These are phyloP conservation scores for Colletotrichum phormii DNA, from an alignment of 2,329 filamentous ascomycete genomes.

Conservation along the genomic window DNA sequence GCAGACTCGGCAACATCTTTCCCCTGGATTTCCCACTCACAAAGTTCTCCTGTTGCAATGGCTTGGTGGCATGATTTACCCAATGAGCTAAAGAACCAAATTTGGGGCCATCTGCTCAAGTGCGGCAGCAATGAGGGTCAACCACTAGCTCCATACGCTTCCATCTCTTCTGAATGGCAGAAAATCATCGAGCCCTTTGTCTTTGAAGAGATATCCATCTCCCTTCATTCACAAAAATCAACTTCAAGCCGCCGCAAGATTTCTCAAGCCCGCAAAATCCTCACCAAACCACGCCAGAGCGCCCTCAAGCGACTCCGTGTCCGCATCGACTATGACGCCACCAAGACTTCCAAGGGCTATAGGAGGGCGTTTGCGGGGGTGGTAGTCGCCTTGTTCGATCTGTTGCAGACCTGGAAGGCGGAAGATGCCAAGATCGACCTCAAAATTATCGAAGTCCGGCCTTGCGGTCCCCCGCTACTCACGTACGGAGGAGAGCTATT, in stretches of 20 bases:
- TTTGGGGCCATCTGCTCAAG: neutral
- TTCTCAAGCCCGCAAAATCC: neutral
- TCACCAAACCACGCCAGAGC: neutral
- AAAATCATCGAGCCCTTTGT: neutral
- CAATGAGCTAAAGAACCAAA: neutral
- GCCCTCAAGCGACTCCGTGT: neutral
- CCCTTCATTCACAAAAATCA: neutral
- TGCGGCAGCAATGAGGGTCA: neutral
- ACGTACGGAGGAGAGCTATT: neutral
- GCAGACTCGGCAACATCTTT: too few relatives aligned
- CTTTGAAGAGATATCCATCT: neutral
- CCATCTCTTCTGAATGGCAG: neutral
- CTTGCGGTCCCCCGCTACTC: neutral
- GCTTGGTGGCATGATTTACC: neutral
- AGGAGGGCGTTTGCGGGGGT: neutral
- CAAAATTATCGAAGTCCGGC: neutral
- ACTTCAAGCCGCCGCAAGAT: neutral
- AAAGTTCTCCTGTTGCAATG: too few relatives aligned
- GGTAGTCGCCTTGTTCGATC: neutral
- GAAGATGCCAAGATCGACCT: neutral
- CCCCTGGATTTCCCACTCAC: too few relatives aligned
- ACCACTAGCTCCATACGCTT: neutral
- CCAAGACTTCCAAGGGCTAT: neutral
- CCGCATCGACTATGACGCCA: neutral
- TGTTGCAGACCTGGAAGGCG: neutral